Conservation (phyloP, 345 rosid species). For the Arabidopsis arenosa region DNA sequence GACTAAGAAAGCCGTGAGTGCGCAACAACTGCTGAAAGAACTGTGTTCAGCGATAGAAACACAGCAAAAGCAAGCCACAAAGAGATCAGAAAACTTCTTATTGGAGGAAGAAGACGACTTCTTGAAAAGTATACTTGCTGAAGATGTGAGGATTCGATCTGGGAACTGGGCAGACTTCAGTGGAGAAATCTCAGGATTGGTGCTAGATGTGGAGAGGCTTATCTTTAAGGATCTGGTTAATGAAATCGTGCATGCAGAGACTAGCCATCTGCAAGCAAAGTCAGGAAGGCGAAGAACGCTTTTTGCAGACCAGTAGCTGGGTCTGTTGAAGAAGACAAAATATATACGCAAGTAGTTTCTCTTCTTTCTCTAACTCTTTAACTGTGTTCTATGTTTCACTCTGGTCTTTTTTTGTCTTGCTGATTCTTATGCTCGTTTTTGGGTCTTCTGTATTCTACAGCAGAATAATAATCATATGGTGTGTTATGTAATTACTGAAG, state of each 20-base stretch:
- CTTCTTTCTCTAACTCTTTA: slow-evolving; percentile 38
- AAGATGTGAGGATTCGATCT: slow-evolving; percentile 68
- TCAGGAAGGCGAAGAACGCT: slow-evolving; percentile 62
- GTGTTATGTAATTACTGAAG: slow-evolving; percentile 36
- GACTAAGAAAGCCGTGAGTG: slow-evolving; percentile 63
- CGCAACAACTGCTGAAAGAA: slow-evolving; percentile 82
- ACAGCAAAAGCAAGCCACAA: slow-evolving; percentile 50
- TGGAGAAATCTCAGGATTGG: slow-evolving; percentile 60
- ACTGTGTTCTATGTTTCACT: slow-evolving; percentile 3
- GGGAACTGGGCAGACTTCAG: slow-evolving; percentile 71
- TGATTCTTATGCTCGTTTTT: slow-evolving; percentile 26
- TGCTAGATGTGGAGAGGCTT: slow-evolving; percentile 76
- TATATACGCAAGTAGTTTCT: slow-evolving; percentile 25
- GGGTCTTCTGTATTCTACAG: slow-evolving; percentile 16
- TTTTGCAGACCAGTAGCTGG: slow-evolving; percentile 55
- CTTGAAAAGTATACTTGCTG: slow-evolving; percentile 59
- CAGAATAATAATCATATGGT: slow-evolving; percentile 29
- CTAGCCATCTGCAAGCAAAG: slow-evolving; percentile 49
- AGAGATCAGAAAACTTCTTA: slow-evolving; percentile 50
- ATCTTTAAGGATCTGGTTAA: slow-evolving; percentile 85
- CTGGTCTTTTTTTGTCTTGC: slow-evolving; percentile 10
- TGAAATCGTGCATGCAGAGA: slow-evolving; percentile 67
- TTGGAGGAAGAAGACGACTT: slow-evolving; percentile 67
- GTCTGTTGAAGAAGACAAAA: slow-evolving; percentile 25
- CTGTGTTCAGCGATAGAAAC: slow-evolving; percentile 69